Percentiles rank a stretch among this genome's conserved stretches.
phyloP scores from a whole-genome alignment of 2,329 filamentous ascomycete species.

The Fusarium chaquense region DNA sequence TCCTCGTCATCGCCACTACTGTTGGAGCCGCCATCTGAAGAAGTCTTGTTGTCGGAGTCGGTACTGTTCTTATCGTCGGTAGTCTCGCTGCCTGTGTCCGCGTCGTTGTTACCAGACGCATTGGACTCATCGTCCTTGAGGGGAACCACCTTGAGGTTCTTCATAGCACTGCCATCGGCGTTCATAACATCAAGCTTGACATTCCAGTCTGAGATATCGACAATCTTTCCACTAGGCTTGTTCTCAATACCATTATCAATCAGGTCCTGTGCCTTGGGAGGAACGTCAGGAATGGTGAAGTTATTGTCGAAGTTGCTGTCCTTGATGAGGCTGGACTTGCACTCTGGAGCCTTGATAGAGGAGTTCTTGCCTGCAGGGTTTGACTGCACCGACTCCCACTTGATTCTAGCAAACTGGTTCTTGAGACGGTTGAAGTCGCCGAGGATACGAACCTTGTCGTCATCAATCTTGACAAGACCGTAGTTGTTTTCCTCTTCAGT shows the following conservation, averaged over 20 bases:
- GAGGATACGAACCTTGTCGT: conserved; percentile 68
- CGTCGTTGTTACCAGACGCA: conserved; percentile 58
- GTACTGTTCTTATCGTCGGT: conserved; percentile 42
- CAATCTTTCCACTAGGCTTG: conserved; percentile 73
- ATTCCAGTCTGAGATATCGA: conserved; percentile 74
- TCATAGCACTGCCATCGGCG: conserved; percentile 56
- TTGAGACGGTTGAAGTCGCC: conserved; percentile 80
- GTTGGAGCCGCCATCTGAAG: not conserved
- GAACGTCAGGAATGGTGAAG: conserved; percentile 80
- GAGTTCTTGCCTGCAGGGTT: conserved; percentile 67
- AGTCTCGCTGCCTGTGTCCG: conserved; percentile 50
- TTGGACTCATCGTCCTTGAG: conserved; percentile 61
- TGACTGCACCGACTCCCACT: conserved; percentile 75
- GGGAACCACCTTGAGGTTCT: conserved; percentile 61
- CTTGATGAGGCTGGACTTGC: conserved; percentile 74
- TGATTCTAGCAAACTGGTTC: conserved; percentile 78
- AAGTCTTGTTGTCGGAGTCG: conserved; percentile 34
- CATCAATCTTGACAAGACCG: conserved; percentile 72
- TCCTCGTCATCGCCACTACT: conserved; percentile 46
- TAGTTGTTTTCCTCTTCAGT: conserved; percentile 76
- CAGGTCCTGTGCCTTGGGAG: conserved; percentile 75
- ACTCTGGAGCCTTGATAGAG: conserved; percentile 67
- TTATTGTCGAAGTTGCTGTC: conserved; percentile 77
- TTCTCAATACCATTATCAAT: conserved; percentile 81
- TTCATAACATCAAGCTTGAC: conserved; percentile 62